Conservation (phyloP, 345 rosid species). For the Schrenkiella parvula region DNA sequence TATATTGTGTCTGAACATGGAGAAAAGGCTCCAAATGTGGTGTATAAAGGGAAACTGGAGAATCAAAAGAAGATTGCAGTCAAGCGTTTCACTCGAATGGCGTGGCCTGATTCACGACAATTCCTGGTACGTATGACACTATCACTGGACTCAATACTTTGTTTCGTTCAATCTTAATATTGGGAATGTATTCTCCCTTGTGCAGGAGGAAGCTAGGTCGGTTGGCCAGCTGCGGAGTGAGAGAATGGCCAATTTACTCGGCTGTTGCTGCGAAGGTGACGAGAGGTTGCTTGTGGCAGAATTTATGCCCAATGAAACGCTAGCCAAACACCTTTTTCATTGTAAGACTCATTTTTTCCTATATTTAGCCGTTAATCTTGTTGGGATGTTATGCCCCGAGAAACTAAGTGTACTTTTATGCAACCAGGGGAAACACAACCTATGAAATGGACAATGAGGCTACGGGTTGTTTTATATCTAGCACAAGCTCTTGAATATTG, state of each 20-base stretch:
- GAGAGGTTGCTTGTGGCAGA: slow-evolving; percentile 85
- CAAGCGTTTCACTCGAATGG: slow-evolving; percentile 76
- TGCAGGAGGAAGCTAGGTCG: slow-evolving; percentile 84
- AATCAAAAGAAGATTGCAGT: slow-evolving; percentile 77
- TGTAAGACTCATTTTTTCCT: slow-evolving; percentile 38
- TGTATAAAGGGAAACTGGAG: slow-evolving; percentile 80
- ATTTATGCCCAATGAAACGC: slow-evolving; percentile 86
- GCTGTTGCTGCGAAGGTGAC: slow-evolving; percentile 85
- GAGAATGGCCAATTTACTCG: slow-evolving; percentile 79
- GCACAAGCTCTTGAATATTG: slow-evolving; percentile 96
- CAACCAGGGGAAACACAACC: slow-evolving; percentile 87
- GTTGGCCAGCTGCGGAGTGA: slow-evolving; percentile 80
- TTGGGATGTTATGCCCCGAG: background rate
- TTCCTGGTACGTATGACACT: slow-evolving; percentile 43
- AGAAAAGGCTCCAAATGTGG: slow-evolving; percentile 91
- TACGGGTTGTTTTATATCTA: slow-evolving; percentile 87
- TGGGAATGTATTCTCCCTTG: slow-evolving; percentile 2
- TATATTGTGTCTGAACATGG: slow-evolving; percentile 94
- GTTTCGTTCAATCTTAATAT: background rate
- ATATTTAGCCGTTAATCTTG: background rate
- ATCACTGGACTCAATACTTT: background rate
- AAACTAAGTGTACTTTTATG: background rate
- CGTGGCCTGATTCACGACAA: slow-evolving; percentile 94
- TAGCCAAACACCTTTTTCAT: slow-evolving; percentile 93
- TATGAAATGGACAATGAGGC: slow-evolving; percentile 97